Conservation (phyloP, 2,329 filamentous ascomycete genomes). For the Aspergillus transmontanensis region DNA sequence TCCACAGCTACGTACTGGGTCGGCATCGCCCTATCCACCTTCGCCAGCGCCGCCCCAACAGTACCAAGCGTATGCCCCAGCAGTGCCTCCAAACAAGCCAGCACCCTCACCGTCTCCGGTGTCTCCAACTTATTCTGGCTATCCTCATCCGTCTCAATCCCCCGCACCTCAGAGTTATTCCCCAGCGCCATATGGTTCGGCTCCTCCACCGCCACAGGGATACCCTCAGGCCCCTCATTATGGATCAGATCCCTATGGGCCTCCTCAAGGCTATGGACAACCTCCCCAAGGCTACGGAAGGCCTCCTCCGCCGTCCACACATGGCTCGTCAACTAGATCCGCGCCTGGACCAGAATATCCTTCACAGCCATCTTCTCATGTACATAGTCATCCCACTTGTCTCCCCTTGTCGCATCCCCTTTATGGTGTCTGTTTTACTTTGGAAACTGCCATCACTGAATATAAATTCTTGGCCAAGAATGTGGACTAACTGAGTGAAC, state of each 20-base stretch:
- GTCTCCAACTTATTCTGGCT: conserved; percentile 22
- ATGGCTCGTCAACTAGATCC: conserved; percentile 39
- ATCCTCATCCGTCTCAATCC: conserved; percentile 29
- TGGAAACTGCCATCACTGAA: neutral
- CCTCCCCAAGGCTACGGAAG: conserved; percentile 9
- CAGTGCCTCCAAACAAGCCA: conserved; percentile 33
- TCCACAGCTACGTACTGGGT: conserved; percentile 34
- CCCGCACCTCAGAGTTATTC: conserved; percentile 41
- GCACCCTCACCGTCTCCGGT: conserved; percentile 30
- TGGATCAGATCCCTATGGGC: conserved; percentile 20
- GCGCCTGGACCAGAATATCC: conserved; percentile 35
- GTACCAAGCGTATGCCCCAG: conserved; percentile 40
- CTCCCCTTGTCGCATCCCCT: conserved; percentile 3
- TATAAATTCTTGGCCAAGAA: neutral
- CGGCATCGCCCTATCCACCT: conserved; percentile 38
- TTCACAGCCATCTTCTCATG: conserved; percentile 36
- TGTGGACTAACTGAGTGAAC: conserved; percentile 10
- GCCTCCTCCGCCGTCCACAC: conserved; percentile 38
- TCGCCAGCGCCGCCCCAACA: conserved; percentile 32
- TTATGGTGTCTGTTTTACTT: conserved; percentile 9
- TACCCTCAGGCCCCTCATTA: conserved; percentile 32
- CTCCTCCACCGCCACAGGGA: conserved; percentile 29
- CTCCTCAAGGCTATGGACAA: neutral
- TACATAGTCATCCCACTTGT: conserved; percentile 31
- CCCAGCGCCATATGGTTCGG: conserved; percentile 40